These are phyloP conservation scores for Quercus wislizeni DNA, from an alignment of 306 rosid genomes.

Conservation along the genomic window DNA sequence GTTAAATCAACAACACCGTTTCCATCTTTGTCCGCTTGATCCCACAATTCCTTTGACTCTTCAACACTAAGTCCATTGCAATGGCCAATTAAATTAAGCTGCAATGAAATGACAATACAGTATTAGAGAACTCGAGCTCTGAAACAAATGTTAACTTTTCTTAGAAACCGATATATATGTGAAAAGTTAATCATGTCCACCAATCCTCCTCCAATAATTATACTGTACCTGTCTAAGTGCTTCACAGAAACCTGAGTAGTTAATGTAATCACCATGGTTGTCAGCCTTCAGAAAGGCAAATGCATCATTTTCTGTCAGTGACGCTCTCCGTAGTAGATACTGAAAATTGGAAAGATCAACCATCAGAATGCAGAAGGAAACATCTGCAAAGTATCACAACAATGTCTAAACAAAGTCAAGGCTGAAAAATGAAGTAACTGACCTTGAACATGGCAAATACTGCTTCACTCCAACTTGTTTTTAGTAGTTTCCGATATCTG, in stretches of 20 bases:
- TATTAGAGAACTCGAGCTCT: background rate
- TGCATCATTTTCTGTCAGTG: slow-evolving; percentile 60
- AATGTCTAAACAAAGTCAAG: background rate
- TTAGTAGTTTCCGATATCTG: slow-evolving; percentile 58
- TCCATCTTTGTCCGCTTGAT: slow-evolving; percentile 62
- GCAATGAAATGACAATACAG: slow-evolving; percentile 18
- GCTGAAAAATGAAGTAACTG: background rate
- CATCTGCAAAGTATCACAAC: background rate
- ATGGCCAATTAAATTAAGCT: slow-evolving; percentile 74
- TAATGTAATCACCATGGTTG: slow-evolving; percentile 55
- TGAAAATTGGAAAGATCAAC: slow-evolving; percentile 38
- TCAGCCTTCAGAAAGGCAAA: slow-evolving; percentile 73
- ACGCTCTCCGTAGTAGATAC: slow-evolving; percentile 61
- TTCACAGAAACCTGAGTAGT: slow-evolving; percentile 64
- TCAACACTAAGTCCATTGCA: slow-evolving; percentile 57
- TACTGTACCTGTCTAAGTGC: slow-evolving; percentile 62
- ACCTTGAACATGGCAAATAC: slow-evolving; percentile 90
- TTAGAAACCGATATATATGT: background rate
- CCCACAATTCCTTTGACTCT: slow-evolving; percentile 72
- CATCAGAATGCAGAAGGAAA: slow-evolving; percentile 7
- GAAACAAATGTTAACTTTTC: background rate
- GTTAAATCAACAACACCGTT: slow-evolving; percentile 57
- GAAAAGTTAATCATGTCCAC: background rate
- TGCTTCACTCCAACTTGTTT: slow-evolving; percentile 80
- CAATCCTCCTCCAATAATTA: background rate